These are phyloP conservation scores for Hericium coralloides DNA, from an alignment of 768 basidiomycete species.

Conservation along the genomic window DNA sequence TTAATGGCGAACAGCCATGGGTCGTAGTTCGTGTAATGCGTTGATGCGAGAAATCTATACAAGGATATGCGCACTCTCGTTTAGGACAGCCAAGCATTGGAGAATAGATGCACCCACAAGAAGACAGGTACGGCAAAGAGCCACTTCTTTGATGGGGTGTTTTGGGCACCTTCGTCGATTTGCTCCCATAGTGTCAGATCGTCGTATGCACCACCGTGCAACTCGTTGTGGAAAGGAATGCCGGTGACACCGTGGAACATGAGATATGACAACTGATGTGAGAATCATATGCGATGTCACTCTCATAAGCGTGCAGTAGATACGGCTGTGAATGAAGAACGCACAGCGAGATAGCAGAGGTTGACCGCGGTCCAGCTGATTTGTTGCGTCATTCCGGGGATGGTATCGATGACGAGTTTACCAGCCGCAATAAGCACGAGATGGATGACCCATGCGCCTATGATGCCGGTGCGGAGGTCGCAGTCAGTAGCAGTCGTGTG, in stretches of 20 bases:
- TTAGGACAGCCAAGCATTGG: slow-evolving; percentile 3
- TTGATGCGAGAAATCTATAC: slow-evolving; percentile 85
- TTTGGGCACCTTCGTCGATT: slow-evolving; percentile 97
- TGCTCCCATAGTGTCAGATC: slow-evolving; percentile 99
- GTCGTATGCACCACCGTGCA: slow-evolving; percentile 91
- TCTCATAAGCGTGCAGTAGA: not conserved
- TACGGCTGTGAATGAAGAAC: slow-evolving; percentile 22
- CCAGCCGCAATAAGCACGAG: slow-evolving; percentile 84
- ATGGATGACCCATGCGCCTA: slow-evolving; percentile 98
- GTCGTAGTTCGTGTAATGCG: slow-evolving; percentile 96
- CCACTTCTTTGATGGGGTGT: slow-evolving; percentile 98
- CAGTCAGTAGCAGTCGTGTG: not conserved
- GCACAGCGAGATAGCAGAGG: slow-evolving; percentile 79
- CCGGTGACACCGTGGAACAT: slow-evolving; percentile 99
- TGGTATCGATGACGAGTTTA: slow-evolving; percentile 87
- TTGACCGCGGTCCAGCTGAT: slow-evolving; percentile 95
- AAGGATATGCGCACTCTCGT: not conserved
- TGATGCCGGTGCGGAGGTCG: not conserved
- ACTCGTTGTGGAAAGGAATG: slow-evolving; percentile 84
- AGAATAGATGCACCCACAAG: slow-evolving; percentile 48
- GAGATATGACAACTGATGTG: slow-evolving; percentile 79
- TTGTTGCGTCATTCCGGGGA: slow-evolving; percentile 92
- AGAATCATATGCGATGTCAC: not conserved
- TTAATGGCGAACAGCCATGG: slow-evolving; percentile 92
- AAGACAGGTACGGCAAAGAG: slow-evolving; percentile 81